These are phyloP conservation scores for Colletotrichum cereale DNA, from an alignment of 2,329 filamentous ascomycete species.

Conservation along the genomic window DNA sequence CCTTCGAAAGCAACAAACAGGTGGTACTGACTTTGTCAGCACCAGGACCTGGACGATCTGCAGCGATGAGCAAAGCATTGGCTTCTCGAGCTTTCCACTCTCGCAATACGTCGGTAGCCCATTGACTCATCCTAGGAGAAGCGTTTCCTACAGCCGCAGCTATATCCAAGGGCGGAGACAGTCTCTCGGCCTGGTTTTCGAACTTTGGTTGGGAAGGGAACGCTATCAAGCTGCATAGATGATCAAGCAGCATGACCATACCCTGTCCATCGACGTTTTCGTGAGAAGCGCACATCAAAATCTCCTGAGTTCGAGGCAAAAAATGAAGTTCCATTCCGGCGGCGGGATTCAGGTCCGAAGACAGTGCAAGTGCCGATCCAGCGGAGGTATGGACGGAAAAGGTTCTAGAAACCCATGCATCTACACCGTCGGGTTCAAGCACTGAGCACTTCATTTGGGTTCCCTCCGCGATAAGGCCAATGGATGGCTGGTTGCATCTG, in stretches of 20 bases:
- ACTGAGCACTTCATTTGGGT: background rate
- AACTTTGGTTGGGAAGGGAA: conserved; percentile 3
- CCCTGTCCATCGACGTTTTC: conserved; percentile 16
- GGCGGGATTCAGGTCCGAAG: background rate
- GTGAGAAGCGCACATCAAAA: conserved; percentile 8
- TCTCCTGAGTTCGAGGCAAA: conserved; percentile 4
- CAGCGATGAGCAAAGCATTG: background rate
- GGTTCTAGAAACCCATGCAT: conserved; percentile 8
- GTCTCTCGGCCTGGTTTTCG: conserved; percentile 1
- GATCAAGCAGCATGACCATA: conserved; percentile 14
- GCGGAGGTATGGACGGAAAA: conserved; percentile 6
- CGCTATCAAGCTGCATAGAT: background rate
- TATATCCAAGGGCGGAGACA: conserved; percentile 14
- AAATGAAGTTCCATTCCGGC: conserved; percentile 4
- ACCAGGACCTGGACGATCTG: conserved; percentile 8
- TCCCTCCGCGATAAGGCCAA: background rate
- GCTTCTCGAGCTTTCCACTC: background rate
- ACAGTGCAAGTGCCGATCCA: background rate
- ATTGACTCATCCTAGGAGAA: background rate
- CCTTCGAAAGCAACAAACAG: background rate
- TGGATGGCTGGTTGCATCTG: conserved; percentile 21
- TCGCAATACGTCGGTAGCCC: background rate
- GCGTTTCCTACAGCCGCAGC: background rate
- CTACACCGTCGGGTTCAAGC: background rate
- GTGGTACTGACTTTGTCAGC: background rate